Percentiles rank a stretch among this genome's conserved stretches.
phyloP scores from a whole-genome alignment of 148 eudicot species.

The Vaccinium corymbosum region DNA sequence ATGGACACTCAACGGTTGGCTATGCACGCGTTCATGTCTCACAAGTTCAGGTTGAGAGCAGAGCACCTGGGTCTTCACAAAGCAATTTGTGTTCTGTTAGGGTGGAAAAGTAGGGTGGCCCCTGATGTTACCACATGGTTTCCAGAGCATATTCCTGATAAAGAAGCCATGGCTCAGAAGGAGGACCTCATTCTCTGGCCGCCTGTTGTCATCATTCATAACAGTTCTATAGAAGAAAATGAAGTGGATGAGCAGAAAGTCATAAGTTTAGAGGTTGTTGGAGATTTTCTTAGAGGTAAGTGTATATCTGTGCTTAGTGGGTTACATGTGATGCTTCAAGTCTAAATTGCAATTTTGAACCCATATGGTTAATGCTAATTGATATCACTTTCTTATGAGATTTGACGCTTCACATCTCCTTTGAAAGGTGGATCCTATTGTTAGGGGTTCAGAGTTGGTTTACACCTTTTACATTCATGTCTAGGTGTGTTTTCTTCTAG shows the following conservation, averaged over 20 bases:
- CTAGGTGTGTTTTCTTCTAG: neutral
- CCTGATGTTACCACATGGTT: slow-evolving; percentile 30
- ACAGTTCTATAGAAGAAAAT: slow-evolving; percentile 26
- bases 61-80: slow-evolving; percentile 52
- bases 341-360: neutral
- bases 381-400: neutral
- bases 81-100: slow-evolving; percentile 53
- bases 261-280: slow-evolving; percentile 30
- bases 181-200: slow-evolving; percentile 61
- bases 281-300: slow-evolving; percentile 41
- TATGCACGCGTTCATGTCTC: slow-evolving; percentile 45
- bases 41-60: slow-evolving; percentile 40
- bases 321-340: neutral
- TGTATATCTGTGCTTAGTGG: neutral
- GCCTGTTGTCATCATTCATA: slow-evolving; percentile 40
- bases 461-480: neutral
- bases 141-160: slow-evolving; percentile 28
- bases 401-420: neutral
- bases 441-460: neutral
- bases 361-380: neutral
- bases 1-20: slow-evolving; percentile 42
- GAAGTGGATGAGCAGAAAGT: slow-evolving; percentile 28
- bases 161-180: slow-evolving; percentile 42
- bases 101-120: slow-evolving; percentile 41
- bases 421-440: neutral